These are phyloP conservation scores for Amphirosellinia nigrospora DNA, from an alignment of 495 filamentous ascomycete species.

Conservation along the genomic window DNA sequence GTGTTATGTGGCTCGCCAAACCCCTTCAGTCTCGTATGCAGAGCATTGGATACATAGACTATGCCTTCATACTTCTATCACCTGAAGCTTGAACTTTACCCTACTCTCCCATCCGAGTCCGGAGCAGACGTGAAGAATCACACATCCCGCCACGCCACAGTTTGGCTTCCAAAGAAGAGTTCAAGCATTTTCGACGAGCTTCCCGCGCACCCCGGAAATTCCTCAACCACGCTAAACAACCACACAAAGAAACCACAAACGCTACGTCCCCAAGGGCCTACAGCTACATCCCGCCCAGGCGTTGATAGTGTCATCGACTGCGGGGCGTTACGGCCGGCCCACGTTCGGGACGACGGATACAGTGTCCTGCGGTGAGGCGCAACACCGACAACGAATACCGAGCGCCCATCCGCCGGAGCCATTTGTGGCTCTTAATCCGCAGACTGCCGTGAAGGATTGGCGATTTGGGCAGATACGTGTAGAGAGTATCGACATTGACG, in stretches of 20 bases:
- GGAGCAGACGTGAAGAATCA: constrained; percentile 20
- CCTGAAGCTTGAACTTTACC: constrained; percentile 82
- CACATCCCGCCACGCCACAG: constrained; percentile 17
- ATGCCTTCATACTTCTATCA: constrained; percentile 92
- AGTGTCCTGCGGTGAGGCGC: constrained; percentile 38
- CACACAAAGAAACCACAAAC: constrained; percentile 15
- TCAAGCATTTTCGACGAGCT: constrained; percentile 54
- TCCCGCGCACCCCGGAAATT: constrained; percentile 46
- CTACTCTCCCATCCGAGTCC: constrained; percentile 48
- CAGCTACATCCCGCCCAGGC: constrained; percentile 4
- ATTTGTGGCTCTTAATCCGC: constrained; percentile 44
- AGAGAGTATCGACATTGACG: constrained; percentile 48
- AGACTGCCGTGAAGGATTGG: constrained; percentile 52
- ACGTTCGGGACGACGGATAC: constrained; percentile 37
- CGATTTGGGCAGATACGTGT: constrained; percentile 52
- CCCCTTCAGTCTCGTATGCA: neutral
- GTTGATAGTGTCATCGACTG: constrained; percentile 49
- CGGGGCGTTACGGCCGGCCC: constrained; percentile 43
- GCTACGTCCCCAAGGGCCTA: constrained; percentile 15
- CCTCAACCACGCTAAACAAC: neutral
- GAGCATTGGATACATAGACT: constrained; percentile 31
- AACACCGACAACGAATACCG: constrained; percentile 37
- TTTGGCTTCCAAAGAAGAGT: constrained; percentile 48
- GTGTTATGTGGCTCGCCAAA: constrained; percentile 5
- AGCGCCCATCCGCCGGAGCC: constrained; percentile 43